Conservation (phyloP, 495 filamentous ascomycete species). For the Delitschia confertaspora region DNA sequence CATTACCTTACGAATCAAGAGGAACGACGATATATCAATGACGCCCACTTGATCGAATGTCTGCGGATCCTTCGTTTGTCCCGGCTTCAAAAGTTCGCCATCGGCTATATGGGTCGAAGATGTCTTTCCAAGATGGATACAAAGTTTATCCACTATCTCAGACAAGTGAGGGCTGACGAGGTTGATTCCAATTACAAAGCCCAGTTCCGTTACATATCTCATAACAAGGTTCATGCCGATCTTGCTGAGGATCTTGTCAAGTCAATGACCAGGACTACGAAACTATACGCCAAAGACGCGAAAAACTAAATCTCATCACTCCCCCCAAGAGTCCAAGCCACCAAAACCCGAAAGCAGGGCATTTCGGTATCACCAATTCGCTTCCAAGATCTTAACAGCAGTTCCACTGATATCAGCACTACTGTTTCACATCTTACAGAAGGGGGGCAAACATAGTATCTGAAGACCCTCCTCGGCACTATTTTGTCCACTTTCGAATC, state of each 20-base stretch:
- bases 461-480: no score
- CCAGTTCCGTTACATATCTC: constrained; percentile 1
- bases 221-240: constrained; percentile 20
- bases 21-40: constrained; percentile 31
- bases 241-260: constrained; percentile 14
- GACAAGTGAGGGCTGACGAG: constrained; percentile 28
- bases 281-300: constrained; percentile 19
- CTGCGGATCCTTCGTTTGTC: constrained; percentile 24
- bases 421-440: no score
- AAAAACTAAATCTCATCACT: no score
- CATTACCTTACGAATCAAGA: constrained; percentile 24
- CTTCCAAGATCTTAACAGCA: no score
- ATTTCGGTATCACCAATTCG: no score
- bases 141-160: constrained; percentile 28
- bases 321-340: no score
- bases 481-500: no score
- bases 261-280: constrained; percentile 27
- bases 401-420: no score
- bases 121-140: constrained; percentile 16
- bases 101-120: constrained; percentile 28
- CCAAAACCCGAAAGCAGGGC: no score
- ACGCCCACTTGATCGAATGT: constrained; percentile 29
- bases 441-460: no score
- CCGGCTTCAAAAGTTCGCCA: constrained; percentile 23
- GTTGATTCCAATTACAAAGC: constrained; percentile 7